Evolutionary conservation across 2,329 filamentous ascomycete species (phyloP), one percentile per base, ranked within the genome.

Genomic region (Thermothelomyces thermophilus): DNA sequence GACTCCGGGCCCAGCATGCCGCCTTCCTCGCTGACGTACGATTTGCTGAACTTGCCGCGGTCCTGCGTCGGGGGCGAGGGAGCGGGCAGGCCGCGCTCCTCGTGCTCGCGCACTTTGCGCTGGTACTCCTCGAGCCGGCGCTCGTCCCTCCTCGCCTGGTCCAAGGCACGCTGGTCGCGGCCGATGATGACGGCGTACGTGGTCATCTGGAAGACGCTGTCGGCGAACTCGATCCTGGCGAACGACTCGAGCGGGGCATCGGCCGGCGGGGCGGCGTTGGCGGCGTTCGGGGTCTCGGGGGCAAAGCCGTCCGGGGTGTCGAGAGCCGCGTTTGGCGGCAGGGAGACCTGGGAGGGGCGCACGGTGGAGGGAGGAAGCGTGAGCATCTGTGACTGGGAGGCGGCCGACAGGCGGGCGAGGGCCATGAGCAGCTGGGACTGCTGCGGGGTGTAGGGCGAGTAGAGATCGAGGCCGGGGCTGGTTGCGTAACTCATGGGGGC

Each of bases 191-290:
- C 77, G 46, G 79, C 75, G 59, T 83, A 84, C 1, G 84, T 88
- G 45, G 82, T 87, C 81, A 90, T 86, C 66, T 87, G 86, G 64
- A 87, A 90, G 49, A 82, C 77, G 62, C 85, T 84, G 70, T 90
- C 86, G 57, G 78, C 75, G 63, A 90, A 90, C 60, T 83, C 79
- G 53, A 90, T 71, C 46, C 73, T 71, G 37, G 77, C 77, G 63
- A 79, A 81, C 3, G 76, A 79, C 60, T 80, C 74, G 13, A 81
- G 65, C 24, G 63, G 64, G 10, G 60, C 58, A 43, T 62, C 64
- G 35, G 51, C 47, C 17, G 67, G 63, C 7, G 64, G 55, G n/a
- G 58, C 63, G 44, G 63, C 57, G 46, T 68, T 67, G 13, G 65
- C 65, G 33, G 65, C 60, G 35, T 67, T 62, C 48, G 63, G 66